A percentile compares a stretch with the other conserved stretches of the same genome.
phyloP scores from a whole-genome alignment of 2,329 filamentous ascomycete genomes.

The Rutstroemia sp. region DNA sequence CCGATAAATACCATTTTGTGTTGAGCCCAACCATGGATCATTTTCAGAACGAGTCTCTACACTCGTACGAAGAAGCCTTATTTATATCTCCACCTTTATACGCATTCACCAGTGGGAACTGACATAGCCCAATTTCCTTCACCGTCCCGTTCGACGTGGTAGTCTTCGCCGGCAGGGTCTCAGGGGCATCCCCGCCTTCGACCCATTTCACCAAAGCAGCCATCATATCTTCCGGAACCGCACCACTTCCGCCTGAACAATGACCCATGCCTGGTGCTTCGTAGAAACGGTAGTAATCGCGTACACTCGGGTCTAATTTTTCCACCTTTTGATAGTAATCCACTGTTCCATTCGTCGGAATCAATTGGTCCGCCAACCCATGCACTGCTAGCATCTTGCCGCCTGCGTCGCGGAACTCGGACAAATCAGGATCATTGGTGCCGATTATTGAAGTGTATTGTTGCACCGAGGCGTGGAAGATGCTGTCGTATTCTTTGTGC shows the following conservation, averaged over 20 bases:
- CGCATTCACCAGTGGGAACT: not conserved
- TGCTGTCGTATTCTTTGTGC: not conserved
- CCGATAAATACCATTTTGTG: too few relatives aligned
- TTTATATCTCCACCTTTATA: not conserved
- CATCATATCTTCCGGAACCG: slow-evolving; percentile 19
- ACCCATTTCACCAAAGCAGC: slow-evolving; percentile 27
- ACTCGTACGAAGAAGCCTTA: not conserved
- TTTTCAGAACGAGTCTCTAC: not conserved
- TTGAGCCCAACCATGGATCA: too few relatives aligned
- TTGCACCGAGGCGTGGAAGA: slow-evolving; percentile 2
- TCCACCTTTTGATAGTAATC: slow-evolving; percentile 23
- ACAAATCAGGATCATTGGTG: slow-evolving; percentile 14
- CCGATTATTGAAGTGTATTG: slow-evolving; percentile 12
- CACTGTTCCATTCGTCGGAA: slow-evolving; percentile 11
- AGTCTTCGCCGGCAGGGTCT: slow-evolving; percentile 5
- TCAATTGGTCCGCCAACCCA: slow-evolving; percentile 12
- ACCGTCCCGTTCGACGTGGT: not conserved
- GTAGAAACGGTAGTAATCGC: slow-evolving; percentile 31
- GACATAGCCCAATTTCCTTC: not conserved
- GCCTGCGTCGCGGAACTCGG: slow-evolving; percentile 7
- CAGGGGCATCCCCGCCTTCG: slow-evolving; percentile 27
- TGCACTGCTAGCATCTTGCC: slow-evolving; percentile 17
- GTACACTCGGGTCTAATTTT: slow-evolving; percentile 7
- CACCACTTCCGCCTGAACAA: slow-evolving; percentile 25
- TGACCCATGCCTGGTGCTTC: slow-evolving; percentile 29